Conservation (phyloP, 768 basidiomycete species). For the Psilocybe sp. region DNA sequence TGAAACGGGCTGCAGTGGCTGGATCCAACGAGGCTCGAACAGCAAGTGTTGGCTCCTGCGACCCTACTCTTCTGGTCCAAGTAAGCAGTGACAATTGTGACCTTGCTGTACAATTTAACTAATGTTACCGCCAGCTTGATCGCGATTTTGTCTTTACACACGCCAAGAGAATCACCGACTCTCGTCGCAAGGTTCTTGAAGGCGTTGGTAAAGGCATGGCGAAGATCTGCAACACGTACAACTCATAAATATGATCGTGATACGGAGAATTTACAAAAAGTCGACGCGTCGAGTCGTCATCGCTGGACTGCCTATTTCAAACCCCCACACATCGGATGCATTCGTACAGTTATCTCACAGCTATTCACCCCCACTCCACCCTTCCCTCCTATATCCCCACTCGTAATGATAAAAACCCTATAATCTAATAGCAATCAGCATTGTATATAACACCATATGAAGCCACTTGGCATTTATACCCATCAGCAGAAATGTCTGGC, state of each 20-base stretch:
- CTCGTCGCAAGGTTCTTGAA: constrained; percentile 69
- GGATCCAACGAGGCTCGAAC: constrained; percentile 52
- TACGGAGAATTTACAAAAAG: too few species aligned
- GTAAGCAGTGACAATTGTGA: constrained; percentile 20
- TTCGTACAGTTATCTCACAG: background rate
- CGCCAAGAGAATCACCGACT: constrained; percentile 64
- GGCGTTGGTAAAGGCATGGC: constrained; percentile 69
- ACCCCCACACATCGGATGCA: constrained; percentile 7
- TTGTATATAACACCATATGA: too few species aligned
- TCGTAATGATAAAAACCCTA: too few species aligned
- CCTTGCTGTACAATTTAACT: background rate
- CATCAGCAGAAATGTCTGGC: too few species aligned
- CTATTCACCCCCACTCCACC: constrained; percentile 11
- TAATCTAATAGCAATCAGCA: too few species aligned
- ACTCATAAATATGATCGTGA: constrained; percentile 5
- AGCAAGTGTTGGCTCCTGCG: constrained; percentile 49
- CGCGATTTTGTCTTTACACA: constrained; percentile 60
- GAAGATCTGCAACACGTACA: constrained; percentile 45
- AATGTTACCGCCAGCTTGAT: constrained; percentile 52
- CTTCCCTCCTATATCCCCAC: background rate
- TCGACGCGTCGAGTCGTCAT: too few species aligned
- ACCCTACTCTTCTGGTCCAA: constrained; percentile 30
- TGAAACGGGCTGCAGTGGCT: constrained; percentile 49
- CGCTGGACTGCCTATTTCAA: background rate
- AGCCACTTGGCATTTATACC: too few species aligned